A percentile compares a stretch with the other conserved stretches of the same genome.
Conservation (phyloP, 1,284 basidiomycete species). For the Hymenochaete sp. region DNA sequence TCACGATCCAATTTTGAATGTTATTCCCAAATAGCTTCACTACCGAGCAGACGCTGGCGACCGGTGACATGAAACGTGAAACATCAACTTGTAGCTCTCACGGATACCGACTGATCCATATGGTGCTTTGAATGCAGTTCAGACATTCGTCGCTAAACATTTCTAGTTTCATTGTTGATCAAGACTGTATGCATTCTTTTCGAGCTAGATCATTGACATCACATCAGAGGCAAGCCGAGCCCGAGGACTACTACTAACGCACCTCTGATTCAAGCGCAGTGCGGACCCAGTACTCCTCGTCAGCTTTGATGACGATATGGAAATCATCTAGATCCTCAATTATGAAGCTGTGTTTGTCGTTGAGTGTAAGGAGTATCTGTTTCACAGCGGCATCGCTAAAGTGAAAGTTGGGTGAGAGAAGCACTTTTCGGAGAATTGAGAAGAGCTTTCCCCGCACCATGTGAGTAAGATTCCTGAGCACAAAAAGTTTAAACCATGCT, state of each 20-base stretch:
- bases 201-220: conserved; percentile 1
- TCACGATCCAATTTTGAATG: no score
- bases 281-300: conserved; percentile 67
- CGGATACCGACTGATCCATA: no score
- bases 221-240: background rate
- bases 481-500: conserved; percentile 10
- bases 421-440: background rate
- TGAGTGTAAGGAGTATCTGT: conserved; percentile 77
- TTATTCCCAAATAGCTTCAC: no score
- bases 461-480: conserved; percentile 60
- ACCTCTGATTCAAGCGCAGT: conserved; percentile 73
- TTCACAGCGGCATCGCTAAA: conserved; percentile 84
- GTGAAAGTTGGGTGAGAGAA: background rate
- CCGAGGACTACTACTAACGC: conserved; percentile 22
- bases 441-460: conserved; percentile 43
- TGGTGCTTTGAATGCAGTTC: no score
- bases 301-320: conserved; percentile 75
- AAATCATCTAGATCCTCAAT: conserved; percentile 83
- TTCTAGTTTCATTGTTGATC: conserved; percentile 5
- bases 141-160: no score
- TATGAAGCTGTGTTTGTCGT: conserved; percentile 72
- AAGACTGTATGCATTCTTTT: conserved; percentile 17
- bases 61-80: no score
- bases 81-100: no score
- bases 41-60: no score